Percentiles rank a stretch among this genome's conserved stretches.
phyloP scores from a whole-genome alignment of 306 rosid genomes.

The Crataegus laevigata region DNA sequence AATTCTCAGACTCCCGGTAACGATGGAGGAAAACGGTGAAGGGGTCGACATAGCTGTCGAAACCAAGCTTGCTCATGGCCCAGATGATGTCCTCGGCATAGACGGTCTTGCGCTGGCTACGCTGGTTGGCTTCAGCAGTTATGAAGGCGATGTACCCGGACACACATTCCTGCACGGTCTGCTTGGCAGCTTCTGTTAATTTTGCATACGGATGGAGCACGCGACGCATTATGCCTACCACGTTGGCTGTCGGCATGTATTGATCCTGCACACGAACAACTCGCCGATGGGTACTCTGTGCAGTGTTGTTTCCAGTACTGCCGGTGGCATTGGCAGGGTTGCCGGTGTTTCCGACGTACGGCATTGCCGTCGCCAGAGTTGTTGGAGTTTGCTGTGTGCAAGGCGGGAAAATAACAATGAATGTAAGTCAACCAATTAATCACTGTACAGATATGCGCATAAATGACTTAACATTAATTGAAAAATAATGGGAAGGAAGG shows the following conservation, averaged over 20 bases:
- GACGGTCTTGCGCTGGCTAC: conserved; percentile 47
- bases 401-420: not conserved
- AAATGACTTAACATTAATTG: no score
- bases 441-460: not conserved
- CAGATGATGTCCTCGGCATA: conserved; percentile 41
- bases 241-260: conserved; percentile 75
- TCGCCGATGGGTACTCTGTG: not conserved
- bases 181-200: conserved; percentile 68
- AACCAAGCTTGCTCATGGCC: conserved; percentile 47
- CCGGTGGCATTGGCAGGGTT: not conserved
- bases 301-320: not conserved
- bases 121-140: conserved; percentile 65
- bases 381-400: not conserved
- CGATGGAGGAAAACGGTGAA: conserved; percentile 41
- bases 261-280: conserved; percentile 52
- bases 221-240: conserved; percentile 64
- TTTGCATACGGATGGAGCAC: conserved; percentile 58
- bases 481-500: not conserved
- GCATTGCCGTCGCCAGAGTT: not conserved
- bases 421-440: not conserved
- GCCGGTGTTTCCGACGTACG: not conserved
- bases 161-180: conserved; percentile 61
- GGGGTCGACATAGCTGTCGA: conserved; percentile 36
- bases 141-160: conserved; percentile 72
- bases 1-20: conserved; percentile 43